Evolutionary conservation across 2,329 filamentous ascomycete genomes (phyloP).

Genomic region (Pyrenochaeta sp.): DNA sequence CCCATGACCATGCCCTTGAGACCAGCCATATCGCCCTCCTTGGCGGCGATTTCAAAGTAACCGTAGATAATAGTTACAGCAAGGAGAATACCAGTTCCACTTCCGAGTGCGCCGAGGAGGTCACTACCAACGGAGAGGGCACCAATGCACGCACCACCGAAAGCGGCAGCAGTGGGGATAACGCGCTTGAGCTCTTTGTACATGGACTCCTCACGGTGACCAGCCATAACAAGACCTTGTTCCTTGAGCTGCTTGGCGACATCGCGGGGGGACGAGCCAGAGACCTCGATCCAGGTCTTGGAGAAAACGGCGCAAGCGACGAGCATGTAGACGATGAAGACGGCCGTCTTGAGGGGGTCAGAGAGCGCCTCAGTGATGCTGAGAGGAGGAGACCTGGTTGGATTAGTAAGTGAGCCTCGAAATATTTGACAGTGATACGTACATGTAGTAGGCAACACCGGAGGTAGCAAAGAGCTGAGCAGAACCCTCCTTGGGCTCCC

Average conservation of each 20-base stretch:
- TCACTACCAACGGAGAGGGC: constrained; percentile 95
- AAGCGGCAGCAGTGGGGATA: constrained; percentile 96
- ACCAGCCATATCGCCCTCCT: constrained; percentile 93
- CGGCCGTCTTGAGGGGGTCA: constrained; percentile 93
- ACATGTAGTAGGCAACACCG: constrained; percentile 98
- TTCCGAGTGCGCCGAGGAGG: constrained; percentile 93
- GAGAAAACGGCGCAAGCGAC: constrained; percentile 97
- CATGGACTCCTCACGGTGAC: constrained; percentile 99
- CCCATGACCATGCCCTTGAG: constrained; percentile 72
- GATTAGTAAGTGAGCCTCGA: constrained; percentile 17
- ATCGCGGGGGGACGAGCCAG: constrained; percentile 94
- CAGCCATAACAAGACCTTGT: constrained; percentile 98
- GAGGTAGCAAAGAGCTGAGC: constrained; percentile 93
- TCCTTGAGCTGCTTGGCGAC: constrained; percentile 99
- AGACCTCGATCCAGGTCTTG: constrained; percentile 99
- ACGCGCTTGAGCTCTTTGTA: constrained; percentile 99
- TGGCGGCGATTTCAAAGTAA: constrained; percentile 99
- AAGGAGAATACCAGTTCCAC: constrained; percentile 95
- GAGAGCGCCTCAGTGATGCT: constrained; percentile 97
- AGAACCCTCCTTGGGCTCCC: constrained; percentile 96
- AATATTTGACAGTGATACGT: constrained; percentile 13
- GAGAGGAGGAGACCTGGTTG: constrained; percentile 76
- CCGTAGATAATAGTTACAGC: constrained; percentile 99
- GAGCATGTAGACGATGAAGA: constrained; percentile 98
- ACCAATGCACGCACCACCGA: constrained; percentile 98